Conservation (phyloP, 2,329 filamentous ascomycete species). For the Trichoderma atrobrunneum region DNA sequence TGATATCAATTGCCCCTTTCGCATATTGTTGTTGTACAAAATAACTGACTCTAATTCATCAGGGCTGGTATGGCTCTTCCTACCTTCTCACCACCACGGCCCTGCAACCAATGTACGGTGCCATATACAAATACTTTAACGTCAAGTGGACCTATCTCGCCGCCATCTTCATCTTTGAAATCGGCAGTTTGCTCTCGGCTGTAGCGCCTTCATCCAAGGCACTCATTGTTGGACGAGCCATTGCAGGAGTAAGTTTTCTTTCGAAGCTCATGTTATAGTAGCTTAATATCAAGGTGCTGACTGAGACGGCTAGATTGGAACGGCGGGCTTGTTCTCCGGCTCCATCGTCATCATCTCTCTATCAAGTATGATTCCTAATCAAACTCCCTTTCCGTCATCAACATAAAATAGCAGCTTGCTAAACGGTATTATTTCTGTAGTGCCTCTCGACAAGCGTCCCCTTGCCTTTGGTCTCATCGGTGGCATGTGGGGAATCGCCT, state of each 20-base stretch:
- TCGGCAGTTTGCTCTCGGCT: constrained; percentile 45
- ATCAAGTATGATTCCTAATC: constrained; percentile 31
- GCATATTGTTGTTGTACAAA: not conserved
- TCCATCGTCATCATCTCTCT: constrained; percentile 47
- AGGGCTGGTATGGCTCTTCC: constrained; percentile 50
- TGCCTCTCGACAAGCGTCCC: constrained; percentile 54
- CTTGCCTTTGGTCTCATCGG: constrained; percentile 54
- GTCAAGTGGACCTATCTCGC: constrained; percentile 46
- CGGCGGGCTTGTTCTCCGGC: constrained; percentile 50
- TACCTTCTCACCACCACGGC: constrained; percentile 50
- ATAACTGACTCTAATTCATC: constrained; percentile 8
- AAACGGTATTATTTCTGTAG: constrained; percentile 24
- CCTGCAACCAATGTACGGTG: constrained; percentile 50
- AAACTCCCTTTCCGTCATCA: not conserved
- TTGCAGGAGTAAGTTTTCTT: constrained; percentile 41
- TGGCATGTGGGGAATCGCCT: constrained; percentile 56
- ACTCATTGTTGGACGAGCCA: constrained; percentile 51
- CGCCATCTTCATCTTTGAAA: constrained; percentile 43
- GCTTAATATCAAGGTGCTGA: not conserved
- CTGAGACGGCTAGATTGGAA: constrained; percentile 40
- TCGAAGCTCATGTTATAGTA: not conserved
- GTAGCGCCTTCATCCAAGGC: constrained; percentile 45
- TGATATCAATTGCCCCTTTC: not conserved
- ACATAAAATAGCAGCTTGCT: not conserved
- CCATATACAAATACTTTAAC: constrained; percentile 49